A percentile compares a stretch with the other conserved stretches of the same genome.
phyloP scores from a whole-genome alignment of 179 eudicot species.

The Beta lomatogona region DNA sequence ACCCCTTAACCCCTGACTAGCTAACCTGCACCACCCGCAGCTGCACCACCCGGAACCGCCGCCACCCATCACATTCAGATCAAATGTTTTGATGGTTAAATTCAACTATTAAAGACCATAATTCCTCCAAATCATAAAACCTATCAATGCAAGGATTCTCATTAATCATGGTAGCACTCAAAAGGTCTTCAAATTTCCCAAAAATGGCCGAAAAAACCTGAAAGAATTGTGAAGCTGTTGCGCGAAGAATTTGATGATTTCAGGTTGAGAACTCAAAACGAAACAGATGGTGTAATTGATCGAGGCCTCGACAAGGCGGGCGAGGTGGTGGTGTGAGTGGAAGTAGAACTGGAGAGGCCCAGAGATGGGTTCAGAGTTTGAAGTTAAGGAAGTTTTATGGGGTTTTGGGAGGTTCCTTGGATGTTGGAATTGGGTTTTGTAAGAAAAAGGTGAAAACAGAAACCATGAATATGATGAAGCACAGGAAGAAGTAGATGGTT shows the following conservation, averaged over 20 bases:
- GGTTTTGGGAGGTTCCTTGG: constrained; percentile 4
- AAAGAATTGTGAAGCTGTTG: constrained; percentile 13
- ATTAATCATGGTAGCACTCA: constrained; percentile 77
- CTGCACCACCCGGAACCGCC: too few species aligned
- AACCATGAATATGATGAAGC: constrained; percentile 17
- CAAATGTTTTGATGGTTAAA: too few species aligned
- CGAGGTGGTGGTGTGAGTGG: constrained; percentile 15
- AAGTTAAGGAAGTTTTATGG: background rate
- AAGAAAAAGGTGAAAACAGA: constrained; percentile 16
- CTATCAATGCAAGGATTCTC: constrained; percentile 70
- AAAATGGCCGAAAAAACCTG: constrained; percentile 15
- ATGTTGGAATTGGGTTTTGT: constrained; percentile 1
- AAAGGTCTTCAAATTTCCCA: constrained; percentile 49
- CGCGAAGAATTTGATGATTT: constrained; percentile 24
- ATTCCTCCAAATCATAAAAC: constrained; percentile 42
- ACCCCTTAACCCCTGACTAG: too few species aligned
- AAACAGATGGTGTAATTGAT: constrained; percentile 36
- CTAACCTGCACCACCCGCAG: too few species aligned
- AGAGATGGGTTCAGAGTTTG: constrained; percentile 37
- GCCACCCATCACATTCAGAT: too few species aligned
- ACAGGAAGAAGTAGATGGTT: constrained; percentile 6
- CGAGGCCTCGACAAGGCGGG: constrained; percentile 32
- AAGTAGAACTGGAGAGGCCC: constrained; percentile 41
- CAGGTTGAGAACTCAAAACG: constrained; percentile 15
- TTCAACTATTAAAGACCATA: background rate